Conservation (phyloP, 2,329 filamentous ascomycete species). For the Neurospora sp. region DNA sequence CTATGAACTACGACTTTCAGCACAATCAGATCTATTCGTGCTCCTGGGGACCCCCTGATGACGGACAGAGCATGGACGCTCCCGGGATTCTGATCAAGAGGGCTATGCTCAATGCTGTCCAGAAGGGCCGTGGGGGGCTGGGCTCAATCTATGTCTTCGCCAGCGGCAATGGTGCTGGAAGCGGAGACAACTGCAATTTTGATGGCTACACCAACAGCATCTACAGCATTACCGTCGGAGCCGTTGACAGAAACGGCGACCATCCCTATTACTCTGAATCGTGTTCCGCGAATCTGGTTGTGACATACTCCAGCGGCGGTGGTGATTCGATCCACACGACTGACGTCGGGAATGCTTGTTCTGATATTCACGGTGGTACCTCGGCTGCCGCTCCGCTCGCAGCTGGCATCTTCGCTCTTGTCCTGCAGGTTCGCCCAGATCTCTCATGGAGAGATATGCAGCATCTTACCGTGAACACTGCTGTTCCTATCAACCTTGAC, state of each 20-base stretch:
- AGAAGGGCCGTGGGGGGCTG: slow-evolving; percentile 71
- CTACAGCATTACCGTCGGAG: slow-evolving; percentile 94
- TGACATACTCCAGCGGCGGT: slow-evolving; percentile 90
- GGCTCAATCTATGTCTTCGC: slow-evolving; percentile 96
- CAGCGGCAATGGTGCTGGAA: slow-evolving; percentile 80
- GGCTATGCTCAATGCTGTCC: slow-evolving; percentile 86
- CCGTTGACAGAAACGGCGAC: slow-evolving; percentile 74
- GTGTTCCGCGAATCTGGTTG: slow-evolving; percentile 89
- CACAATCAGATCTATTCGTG: slow-evolving; percentile 97
- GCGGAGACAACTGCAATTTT: slow-evolving; percentile 96
- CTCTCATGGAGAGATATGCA: slow-evolving; percentile 92
- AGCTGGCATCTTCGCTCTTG: slow-evolving; percentile 83
- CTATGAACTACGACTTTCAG: slow-evolving; percentile 86
- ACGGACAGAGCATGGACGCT: slow-evolving; percentile 87
- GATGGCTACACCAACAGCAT: slow-evolving; percentile 99
- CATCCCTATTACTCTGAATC: slow-evolving; percentile 96
- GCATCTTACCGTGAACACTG: slow-evolving; percentile 77
- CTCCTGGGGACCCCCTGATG: slow-evolving; percentile 95
- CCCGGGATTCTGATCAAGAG: slow-evolving; percentile 79
- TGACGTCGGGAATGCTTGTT: slow-evolving; percentile 83
- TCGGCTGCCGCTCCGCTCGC: slow-evolving; percentile 90
- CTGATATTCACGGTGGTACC: slow-evolving; percentile 77
- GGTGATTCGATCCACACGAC: slow-evolving; percentile 91
- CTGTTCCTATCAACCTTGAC: slow-evolving; percentile 67
- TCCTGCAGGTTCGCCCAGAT: slow-evolving; percentile 74